Evolutionary conservation across 2,329 filamentous ascomycete species (phyloP).

Genomic region (Diplodia mutila): DNA sequence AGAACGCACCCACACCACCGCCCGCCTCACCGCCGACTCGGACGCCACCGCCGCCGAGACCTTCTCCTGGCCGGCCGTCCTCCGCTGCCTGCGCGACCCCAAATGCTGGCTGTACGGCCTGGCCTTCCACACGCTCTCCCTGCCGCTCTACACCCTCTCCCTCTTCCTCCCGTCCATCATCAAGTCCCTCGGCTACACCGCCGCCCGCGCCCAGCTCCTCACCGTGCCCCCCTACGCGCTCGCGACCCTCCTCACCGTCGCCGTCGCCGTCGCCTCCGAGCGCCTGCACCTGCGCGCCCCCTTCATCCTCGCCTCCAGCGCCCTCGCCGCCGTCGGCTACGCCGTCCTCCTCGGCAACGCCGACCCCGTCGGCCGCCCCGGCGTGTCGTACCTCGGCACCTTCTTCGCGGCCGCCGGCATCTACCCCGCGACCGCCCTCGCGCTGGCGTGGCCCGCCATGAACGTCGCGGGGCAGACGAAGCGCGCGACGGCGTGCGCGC

Average conservation of each 20-base stretch:
- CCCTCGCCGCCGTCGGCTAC: constrained; percentile 43
- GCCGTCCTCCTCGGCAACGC: constrained; percentile 44
- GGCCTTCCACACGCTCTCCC: constrained; percentile 72
- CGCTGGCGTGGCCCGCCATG: constrained; percentile 56
- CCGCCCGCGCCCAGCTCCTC: constrained; percentile 49
- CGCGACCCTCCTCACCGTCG: constrained; percentile 43
- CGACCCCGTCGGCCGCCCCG: constrained; percentile 36
- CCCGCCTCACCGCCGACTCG: constrained; percentile 67
- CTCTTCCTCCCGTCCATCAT: constrained; percentile 56
- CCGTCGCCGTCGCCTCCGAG: constrained; percentile 41
- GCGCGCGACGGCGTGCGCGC: constrained; percentile 53
- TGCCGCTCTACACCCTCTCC: constrained; percentile 50
- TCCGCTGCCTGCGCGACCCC: constrained; percentile 65
- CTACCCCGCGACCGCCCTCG: constrained; percentile 45
- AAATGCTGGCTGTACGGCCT: constrained; percentile 75
- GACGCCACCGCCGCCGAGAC: constrained; percentile 70
- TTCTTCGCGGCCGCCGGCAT: constrained; percentile 46
- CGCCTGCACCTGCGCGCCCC: constrained; percentile 37
- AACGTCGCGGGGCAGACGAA: constrained; percentile 60
- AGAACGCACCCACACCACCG: constrained; percentile 61
- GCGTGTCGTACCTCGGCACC: constrained; percentile 43
- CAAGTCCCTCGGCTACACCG: constrained; percentile 48
- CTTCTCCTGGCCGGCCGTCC: constrained; percentile 70
- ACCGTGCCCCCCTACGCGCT: constrained; percentile 51
- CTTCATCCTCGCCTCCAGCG: constrained; percentile 41